Base-by-base conservation (phyloP, 768 basidiomycete species). In the Psilocybe sp. region DNA sequence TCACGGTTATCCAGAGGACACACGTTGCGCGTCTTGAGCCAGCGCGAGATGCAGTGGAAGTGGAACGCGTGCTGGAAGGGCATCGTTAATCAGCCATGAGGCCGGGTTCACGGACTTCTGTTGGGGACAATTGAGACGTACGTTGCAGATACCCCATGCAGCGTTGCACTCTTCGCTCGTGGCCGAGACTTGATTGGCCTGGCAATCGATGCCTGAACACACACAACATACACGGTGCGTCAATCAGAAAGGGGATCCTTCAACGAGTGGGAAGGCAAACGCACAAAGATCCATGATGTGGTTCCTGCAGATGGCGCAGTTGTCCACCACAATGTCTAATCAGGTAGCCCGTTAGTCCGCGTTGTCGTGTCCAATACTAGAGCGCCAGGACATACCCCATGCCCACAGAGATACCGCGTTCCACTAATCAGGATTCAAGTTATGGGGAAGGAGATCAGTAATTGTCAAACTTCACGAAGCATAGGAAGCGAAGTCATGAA, bases 211-310 rank as follows among this genome's bases (percentile, higher is more conserved):
- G 75, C 97, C 96, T 99, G 33, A n/a, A 36, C 28, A 40, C 46
- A 40, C 19, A 44, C 46, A 23, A 41, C 36, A 44, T 20, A 47
- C 37, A 18, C 42, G 23, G 18, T 42, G 14, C 33, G 20, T 28
- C 23, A 36, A 14, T 33, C 11, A 33, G 23, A 11, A 28, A 33
- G 10, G 4, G 14, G 34, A 23, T 34, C n/a, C 38, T 28, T 4
- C 10, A 6, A n/a, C 13, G 13, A 23, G 12, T 15, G 19, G 16
- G 16, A 44, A 33, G 8, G n/a, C n/a, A 31, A 44, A 73, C 89
- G 61, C 60, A 98, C 97, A 99, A 40, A 98, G 87, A 69, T 99
- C 97, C 97, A 99, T 99, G 74, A 99, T 98, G 65, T 99, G 96
- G 68, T 98, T 98, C 69, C 94, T 85, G 79, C 97, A 99, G 74